phyloP scores from a whole-genome alignment of 768 basidiomycete genomes.

The Leccinum disarticulatum region DNA sequence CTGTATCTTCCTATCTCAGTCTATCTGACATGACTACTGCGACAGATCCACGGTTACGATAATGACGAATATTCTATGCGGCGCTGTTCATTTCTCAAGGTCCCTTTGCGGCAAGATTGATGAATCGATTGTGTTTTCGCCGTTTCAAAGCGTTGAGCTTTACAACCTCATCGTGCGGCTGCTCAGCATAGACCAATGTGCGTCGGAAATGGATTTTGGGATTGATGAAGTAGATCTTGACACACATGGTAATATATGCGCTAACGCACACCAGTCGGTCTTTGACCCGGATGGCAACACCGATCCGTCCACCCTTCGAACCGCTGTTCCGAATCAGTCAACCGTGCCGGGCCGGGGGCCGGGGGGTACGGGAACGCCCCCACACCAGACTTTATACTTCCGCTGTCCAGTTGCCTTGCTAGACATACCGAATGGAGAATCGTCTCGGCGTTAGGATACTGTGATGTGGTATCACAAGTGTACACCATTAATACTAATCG shows the following conservation, averaged over 20 bases:
- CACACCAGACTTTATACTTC: neutral
- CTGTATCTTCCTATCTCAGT: neutral
- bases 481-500: neutral
- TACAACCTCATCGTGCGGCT: conserved; percentile 79
- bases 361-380: neutral
- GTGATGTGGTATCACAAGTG: neutral
- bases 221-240: conserved; percentile 40
- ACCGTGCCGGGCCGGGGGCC: neutral
- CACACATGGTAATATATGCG: neutral
- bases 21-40: neutral
- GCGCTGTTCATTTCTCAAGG: conserved; percentile 75
- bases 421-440: neutral
- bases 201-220: conserved; percentile 79
- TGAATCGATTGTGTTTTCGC: conserved; percentile 50
- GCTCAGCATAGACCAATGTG: conserved; percentile 54
- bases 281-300: neutral
- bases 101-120: conserved; percentile 56
- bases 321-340: neutral
- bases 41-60: conserved; percentile 86
- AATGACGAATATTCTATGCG: conserved; percentile 74
- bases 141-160: conserved; percentile 79
- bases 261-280: neutral
- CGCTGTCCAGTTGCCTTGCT: neutral
- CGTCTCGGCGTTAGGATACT: neutral
- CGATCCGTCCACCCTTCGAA: neutral